A percentile compares a stretch with the other conserved stretches of the same genome.
phyloP scores from a whole-genome alignment of 2,329 filamentous ascomycete species.

The Alternaria solani region DNA sequence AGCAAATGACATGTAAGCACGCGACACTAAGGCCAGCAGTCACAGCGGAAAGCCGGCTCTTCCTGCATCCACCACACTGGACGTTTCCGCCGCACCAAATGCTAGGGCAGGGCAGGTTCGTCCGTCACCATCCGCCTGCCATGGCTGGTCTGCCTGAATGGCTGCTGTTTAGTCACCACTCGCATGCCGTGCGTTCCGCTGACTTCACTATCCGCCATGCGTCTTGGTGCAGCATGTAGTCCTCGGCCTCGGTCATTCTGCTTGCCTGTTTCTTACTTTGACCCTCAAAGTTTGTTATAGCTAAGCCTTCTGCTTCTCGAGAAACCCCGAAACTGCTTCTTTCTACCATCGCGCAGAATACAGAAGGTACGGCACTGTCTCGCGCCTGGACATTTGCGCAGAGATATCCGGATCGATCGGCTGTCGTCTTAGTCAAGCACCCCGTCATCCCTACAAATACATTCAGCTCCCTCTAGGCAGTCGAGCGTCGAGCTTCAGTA shows the following conservation, averaged over 20 bases:
- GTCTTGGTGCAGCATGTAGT: neutral
- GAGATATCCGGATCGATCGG: neutral
- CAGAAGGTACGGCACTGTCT: slow-evolving; percentile 1
- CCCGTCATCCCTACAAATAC: neutral
- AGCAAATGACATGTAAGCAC: slow-evolving; percentile 6
- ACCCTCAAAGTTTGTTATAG: neutral
- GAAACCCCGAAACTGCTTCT: neutral
- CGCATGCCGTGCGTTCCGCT: slow-evolving; percentile 18
- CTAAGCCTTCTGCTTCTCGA: neutral
- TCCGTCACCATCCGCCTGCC: slow-evolving; percentile 8
- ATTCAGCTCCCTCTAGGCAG: neutral
- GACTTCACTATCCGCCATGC: slow-evolving; percentile 12
- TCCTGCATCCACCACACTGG: slow-evolving; percentile 1
- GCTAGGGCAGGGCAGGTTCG: slow-evolving; percentile 10
- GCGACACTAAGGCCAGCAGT: slow-evolving; percentile 5
- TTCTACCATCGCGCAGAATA: neutral
- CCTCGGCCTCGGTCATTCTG: slow-evolving; percentile 1
- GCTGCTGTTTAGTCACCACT: slow-evolving; percentile 5
- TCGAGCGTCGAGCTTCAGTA: neutral
- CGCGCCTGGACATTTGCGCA: slow-evolving; percentile 1
- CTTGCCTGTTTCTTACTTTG: slow-evolving; percentile 2
- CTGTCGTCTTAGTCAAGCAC: neutral
- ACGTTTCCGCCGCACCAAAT: slow-evolving; percentile 3
- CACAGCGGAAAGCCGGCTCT: slow-evolving; percentile 18
- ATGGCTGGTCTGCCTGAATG: neutral